Evolutionary conservation across 805 yeast species (phyloP).

Genomic region (Yarrowia sp.): DNA sequence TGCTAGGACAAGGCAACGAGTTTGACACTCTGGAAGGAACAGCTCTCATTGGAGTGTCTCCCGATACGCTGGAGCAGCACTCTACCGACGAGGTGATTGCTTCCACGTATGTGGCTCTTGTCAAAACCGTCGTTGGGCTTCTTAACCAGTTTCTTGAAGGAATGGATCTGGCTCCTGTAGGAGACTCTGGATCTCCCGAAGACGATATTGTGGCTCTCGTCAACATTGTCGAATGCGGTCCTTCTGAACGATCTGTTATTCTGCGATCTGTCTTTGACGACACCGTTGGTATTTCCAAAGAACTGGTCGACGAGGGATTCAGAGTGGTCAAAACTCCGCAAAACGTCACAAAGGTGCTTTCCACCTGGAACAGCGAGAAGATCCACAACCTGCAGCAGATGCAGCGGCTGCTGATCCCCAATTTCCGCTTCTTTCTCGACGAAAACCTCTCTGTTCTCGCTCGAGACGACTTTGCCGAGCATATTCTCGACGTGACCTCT

Average conservation of each 20-base stretch:
- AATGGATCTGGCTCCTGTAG: constrained; percentile 45
- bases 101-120: constrained; percentile 49
- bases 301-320: constrained; percentile 52
- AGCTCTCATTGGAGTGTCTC: constrained; percentile 51
- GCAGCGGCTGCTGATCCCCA: constrained; percentile 40
- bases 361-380: constrained; percentile 17
- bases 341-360: constrained; percentile 42
- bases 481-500: constrained; percentile 13
- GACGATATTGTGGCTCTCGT: constrained; percentile 50
- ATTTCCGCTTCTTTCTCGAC: constrained; percentile 42
- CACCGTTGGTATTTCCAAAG: constrained; percentile 50
- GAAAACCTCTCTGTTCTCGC: constrained; percentile 25
- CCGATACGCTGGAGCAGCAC: constrained; percentile 44
- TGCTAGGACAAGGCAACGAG: constrained; percentile 49
- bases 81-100: constrained; percentile 48
- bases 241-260: constrained; percentile 44
- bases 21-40: constrained; percentile 54
- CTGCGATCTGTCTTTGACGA: constrained; percentile 51
- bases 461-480: constrained; percentile 24
- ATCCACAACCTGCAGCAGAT: constrained; percentile 2
- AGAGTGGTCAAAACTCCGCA: constrained; percentile 47
- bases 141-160: constrained; percentile 50
- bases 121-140: constrained; percentile 49
- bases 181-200: constrained; percentile 41
- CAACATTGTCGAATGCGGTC: constrained; percentile 50